A percentile compares a stretch with the other conserved stretches of the same genome.
Evolutionary conservation across 768 basidiomycete genomes (phyloP).

Genomic region (Suillus plorans): DNA sequence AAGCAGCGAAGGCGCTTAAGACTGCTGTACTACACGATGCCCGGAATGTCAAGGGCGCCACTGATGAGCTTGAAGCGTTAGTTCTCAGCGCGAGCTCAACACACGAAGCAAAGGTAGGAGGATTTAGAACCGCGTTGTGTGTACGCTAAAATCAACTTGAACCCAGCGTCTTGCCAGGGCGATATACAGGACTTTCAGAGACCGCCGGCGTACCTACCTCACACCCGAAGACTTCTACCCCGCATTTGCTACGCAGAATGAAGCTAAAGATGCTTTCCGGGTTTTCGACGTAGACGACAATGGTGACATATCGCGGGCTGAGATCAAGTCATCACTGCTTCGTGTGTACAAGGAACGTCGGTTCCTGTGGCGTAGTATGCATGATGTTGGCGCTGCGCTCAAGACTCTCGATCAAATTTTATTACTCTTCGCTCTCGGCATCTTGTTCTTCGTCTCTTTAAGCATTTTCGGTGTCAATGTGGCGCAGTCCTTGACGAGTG

Average conservation of each 20-base stretch:
- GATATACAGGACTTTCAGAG: slow-evolving; percentile 62
- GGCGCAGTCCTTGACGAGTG: slow-evolving; percentile 63
- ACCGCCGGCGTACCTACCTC: slow-evolving; percentile 56
- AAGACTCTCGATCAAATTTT: slow-evolving; percentile 63
- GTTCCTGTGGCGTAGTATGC: slow-evolving; percentile 73
- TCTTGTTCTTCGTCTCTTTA: slow-evolving; percentile 72
- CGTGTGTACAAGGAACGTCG: slow-evolving; percentile 79
- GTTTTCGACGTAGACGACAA: slow-evolving; percentile 78
- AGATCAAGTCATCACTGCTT: slow-evolving; percentile 68
- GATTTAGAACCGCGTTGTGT: neutral
- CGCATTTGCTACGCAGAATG: slow-evolving; percentile 56
- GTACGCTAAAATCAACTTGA: neutral
- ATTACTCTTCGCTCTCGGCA: slow-evolving; percentile 57
- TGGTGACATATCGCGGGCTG: slow-evolving; percentile 72
- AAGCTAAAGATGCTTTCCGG: slow-evolving; percentile 66
- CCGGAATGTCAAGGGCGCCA: slow-evolving; percentile 59
- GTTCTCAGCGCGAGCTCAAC: slow-evolving; percentile 55
- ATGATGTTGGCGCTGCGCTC: slow-evolving; percentile 69
- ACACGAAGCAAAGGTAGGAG: slow-evolving; percentile 63
- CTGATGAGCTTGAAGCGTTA: slow-evolving; percentile 41
- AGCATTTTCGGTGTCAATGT: slow-evolving; percentile 71
- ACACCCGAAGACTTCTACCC: slow-evolving; percentile 69
- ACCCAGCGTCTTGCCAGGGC: slow-evolving; percentile 61
- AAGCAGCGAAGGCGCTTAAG: slow-evolving; percentile 65
- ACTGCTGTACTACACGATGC: slow-evolving; percentile 76